Percentiles rank a stretch among this genome's conserved stretches.
Evolutionary conservation across 2,329 filamentous ascomycete genomes (phyloP).

Genomic region (Macrophomina tecta): DNA sequence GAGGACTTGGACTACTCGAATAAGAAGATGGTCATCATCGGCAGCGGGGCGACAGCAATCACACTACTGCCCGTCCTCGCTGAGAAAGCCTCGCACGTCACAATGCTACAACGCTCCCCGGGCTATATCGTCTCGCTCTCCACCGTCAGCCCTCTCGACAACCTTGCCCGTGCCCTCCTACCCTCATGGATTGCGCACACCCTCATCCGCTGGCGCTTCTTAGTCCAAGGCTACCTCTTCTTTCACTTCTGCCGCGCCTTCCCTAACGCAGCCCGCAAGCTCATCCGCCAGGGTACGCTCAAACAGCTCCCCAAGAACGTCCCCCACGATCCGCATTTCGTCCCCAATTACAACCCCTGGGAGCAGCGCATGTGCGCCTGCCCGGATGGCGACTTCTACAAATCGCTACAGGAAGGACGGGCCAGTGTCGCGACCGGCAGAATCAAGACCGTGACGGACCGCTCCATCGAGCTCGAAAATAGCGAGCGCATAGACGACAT

Average conservation of each 20-base stretch:
- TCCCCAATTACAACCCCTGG: constrained; percentile 59
- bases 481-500: constrained; percentile 56
- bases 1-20: constrained; percentile 67
- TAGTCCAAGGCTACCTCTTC: constrained; percentile 56
- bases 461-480: constrained; percentile 56
- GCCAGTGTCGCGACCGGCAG: constrained; percentile 62
- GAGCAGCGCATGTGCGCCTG: constrained; percentile 77
- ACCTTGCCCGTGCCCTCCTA: constrained; percentile 51
- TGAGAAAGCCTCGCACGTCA: constrained; percentile 67
- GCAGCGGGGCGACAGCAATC: constrained; percentile 79
- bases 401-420: constrained; percentile 56
- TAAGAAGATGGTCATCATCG: constrained; percentile 75
- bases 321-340: constrained; percentile 53
- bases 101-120: constrained; percentile 82
- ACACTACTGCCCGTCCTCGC: constrained; percentile 75
- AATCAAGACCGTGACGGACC: constrained; percentile 57
- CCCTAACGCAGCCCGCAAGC: constrained; percentile 55
- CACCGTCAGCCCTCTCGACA: constrained; percentile 47
- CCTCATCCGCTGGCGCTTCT: constrained; percentile 59
- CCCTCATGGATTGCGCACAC: constrained; percentile 55
- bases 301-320: constrained; percentile 58
- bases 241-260: constrained; percentile 60
- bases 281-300: constrained; percentile 56
- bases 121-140: constrained; percentile 67
- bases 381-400: constrained; percentile 66